Conservation (phyloP, 208 protist genomes). For the Phytomonas sp. region DNA sequence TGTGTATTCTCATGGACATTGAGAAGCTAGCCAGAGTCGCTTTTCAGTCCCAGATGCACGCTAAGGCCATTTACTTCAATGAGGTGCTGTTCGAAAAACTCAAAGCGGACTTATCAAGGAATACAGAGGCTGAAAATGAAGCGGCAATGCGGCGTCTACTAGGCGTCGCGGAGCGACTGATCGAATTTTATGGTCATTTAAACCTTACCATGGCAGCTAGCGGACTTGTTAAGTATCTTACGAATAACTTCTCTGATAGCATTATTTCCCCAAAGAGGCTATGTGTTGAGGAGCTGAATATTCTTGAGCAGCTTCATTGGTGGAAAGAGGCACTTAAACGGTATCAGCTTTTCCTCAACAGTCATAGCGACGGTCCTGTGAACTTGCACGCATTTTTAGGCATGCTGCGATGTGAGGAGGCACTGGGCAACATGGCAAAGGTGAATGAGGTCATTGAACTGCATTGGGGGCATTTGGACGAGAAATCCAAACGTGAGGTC, state of each 20-base stretch:
- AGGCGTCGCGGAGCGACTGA: conserved; percentile 60
- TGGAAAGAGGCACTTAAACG: conserved; percentile 71
- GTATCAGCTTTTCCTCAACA: conserved; percentile 21
- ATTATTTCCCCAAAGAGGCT: conserved; percentile 67
- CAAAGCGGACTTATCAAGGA: conserved; percentile 11
- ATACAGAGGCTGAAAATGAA: conserved; percentile 26
- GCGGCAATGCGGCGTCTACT: conserved; percentile 35
- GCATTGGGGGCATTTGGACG: conserved; percentile 51
- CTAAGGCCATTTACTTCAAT: conserved; percentile 87
- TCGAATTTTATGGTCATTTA: conserved; percentile 82
- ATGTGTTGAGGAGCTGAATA: conserved; percentile 71
- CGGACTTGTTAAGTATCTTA: conserved; percentile 70
- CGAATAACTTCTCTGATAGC: conserved; percentile 62
- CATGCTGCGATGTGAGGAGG: conserved; percentile 71
- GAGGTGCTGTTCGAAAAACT: conserved; percentile 74
- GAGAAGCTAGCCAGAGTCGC: conserved; percentile 63
- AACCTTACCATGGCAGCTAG: conserved; percentile 79
- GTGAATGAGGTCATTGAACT: conserved; percentile 49
- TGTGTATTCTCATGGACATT: conserved; percentile 63
- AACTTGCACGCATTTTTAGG: conserved; percentile 55
- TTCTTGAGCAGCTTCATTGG: conserved; percentile 85
- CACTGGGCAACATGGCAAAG: conserved; percentile 52
- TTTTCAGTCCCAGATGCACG: conserved; percentile 71
- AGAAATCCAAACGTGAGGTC: conserved; percentile 42
- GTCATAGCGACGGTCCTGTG: conserved; percentile 17